Conservation (phyloP, 179 eudicot species). For the Beta corolliflora region DNA sequence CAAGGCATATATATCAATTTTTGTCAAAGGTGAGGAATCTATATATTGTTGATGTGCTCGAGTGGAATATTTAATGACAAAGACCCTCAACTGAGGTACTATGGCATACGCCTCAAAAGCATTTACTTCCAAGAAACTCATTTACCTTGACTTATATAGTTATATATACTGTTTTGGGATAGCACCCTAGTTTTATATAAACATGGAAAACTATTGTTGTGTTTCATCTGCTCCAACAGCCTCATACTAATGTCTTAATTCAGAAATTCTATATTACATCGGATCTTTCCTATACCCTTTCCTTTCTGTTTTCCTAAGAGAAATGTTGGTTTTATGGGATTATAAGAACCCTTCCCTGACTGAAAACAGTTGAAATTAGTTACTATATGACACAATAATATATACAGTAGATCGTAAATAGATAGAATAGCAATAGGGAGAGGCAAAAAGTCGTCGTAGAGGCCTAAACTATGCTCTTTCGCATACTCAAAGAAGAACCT, state of each 20-base stretch:
- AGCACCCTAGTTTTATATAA: background rate
- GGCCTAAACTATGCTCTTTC: background rate
- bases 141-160: background rate
- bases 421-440: background rate
- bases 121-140: background rate
- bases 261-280: background rate
- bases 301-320: too few relatives aligned
- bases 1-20: conserved; percentile 19
- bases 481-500: background rate
- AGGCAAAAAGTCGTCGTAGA: background rate
- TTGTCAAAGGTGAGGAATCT: conserved; percentile 18
- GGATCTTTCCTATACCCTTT: background rate
- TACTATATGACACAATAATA: background rate
- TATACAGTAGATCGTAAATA: background rate
- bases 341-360: background rate
- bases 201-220: background rate
- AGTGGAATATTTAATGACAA: background rate
- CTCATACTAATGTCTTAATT: background rate
- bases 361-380: background rate
- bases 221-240: background rate
- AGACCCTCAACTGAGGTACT: background rate
- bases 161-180: background rate
- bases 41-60: background rate
- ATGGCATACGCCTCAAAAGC: background rate
- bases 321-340: background rate